Conservation (phyloP, 352 stramenopile genomes). For the Phytophthora quininea region DNA sequence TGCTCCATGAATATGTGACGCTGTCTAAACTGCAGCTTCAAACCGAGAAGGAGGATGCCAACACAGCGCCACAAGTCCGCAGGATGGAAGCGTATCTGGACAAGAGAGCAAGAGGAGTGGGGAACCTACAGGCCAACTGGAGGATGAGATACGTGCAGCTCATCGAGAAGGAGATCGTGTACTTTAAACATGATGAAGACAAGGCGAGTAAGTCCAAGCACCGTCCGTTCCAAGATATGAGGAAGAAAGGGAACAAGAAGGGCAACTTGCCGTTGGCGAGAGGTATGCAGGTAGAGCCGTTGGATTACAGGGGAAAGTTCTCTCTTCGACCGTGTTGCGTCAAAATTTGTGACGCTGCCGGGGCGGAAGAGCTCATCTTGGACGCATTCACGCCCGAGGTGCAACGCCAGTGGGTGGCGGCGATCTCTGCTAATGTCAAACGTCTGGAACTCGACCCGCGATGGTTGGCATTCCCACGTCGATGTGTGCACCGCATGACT, state of each 20-base stretch:
- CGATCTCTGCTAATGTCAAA: conserved; percentile 69
- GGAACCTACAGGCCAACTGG: conserved; percentile 76
- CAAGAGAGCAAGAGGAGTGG: conserved; percentile 56
- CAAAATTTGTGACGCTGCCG: conserved; percentile 51
- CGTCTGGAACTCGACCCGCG: conserved; percentile 59
- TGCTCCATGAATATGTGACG: conserved; percentile 62
- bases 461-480: conserved; percentile 62
- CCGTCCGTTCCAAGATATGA: conserved; percentile 58
- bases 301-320: conserved; percentile 74
- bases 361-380: conserved; percentile 59
- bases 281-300: conserved; percentile 43
- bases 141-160: conserved; percentile 68
- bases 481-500: conserved; percentile 58
- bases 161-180: conserved; percentile 49
- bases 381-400: conserved; percentile 61
- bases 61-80: conserved; percentile 44
- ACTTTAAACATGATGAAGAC: conserved; percentile 71
- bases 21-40: conserved; percentile 61
- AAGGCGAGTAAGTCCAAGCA: conserved; percentile 55
- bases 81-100: conserved; percentile 54
- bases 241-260: conserved; percentile 51
- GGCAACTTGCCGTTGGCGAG: conserved; percentile 44
- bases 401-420: conserved; percentile 66
- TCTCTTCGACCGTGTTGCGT: conserved; percentile 68
- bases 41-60: conserved; percentile 55